A percentile compares a stretch with the other conserved stretches of the same genome.
Conservation (phyloP, 495 filamentous ascomycete species). For the Xylaria flabelliformis region DNA sequence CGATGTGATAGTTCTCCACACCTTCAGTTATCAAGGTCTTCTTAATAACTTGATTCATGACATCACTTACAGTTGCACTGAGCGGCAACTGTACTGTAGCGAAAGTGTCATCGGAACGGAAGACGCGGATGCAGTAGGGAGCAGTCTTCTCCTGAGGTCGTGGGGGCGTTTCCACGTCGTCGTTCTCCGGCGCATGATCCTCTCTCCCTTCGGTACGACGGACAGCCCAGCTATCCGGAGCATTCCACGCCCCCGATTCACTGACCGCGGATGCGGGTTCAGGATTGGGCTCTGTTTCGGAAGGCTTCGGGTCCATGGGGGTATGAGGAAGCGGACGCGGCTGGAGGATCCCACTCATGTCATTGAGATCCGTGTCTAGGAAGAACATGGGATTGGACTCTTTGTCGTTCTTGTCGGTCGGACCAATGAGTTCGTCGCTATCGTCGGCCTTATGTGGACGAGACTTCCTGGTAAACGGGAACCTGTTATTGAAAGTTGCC, state of each 20-base stretch:
- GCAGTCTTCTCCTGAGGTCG: slow-evolving; percentile 68
- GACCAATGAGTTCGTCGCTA: slow-evolving; percentile 54
- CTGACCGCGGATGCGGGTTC: slow-evolving; percentile 38
- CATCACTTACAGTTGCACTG: slow-evolving; percentile 81
- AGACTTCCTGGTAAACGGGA: slow-evolving; percentile 55
- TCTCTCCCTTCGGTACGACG: slow-evolving; percentile 68
- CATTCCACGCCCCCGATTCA: slow-evolving; percentile 71
- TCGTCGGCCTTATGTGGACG: slow-evolving; percentile 49
- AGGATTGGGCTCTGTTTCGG: slow-evolving; percentile 43
- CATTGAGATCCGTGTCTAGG: slow-evolving; percentile 81
- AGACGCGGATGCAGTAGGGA: slow-evolving; percentile 93
- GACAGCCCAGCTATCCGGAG: slow-evolving; percentile 93
- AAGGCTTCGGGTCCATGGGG: slow-evolving; percentile 63
- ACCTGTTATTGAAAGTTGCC: slow-evolving; percentile 65
- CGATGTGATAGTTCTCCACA: slow-evolving; percentile 90
- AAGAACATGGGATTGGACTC: slow-evolving; percentile 59
- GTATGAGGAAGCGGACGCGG: slow-evolving; percentile 66
- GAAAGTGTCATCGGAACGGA: slow-evolving; percentile 91
- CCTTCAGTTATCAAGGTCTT: slow-evolving; percentile 92
- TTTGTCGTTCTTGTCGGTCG: slow-evolving; percentile 50
- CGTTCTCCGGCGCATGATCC: slow-evolving; percentile 55
- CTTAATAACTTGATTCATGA: slow-evolving; percentile 81
- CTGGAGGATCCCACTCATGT: slow-evolving; percentile 82
- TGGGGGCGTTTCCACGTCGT: slow-evolving; percentile 66
- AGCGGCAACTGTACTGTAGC: slow-evolving; percentile 83